phyloP scores from a whole-genome alignment of 352 stramenopile genomes.

The Thalassiosira hispida region DNA sequence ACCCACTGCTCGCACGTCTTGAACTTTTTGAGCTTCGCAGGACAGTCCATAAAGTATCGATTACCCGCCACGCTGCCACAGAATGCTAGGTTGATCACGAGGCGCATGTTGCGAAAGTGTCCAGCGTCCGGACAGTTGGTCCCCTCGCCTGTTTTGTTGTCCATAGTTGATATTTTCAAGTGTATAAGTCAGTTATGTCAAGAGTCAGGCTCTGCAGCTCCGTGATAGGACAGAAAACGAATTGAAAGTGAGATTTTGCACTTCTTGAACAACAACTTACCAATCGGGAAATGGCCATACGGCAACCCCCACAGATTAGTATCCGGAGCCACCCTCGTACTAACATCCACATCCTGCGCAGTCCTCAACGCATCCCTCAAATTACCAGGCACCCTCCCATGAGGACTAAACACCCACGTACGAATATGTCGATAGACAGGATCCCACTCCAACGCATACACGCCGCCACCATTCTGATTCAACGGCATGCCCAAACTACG shows the following conservation, averaged over 20 bases:
- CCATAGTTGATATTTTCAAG: not conserved
- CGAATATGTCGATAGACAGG: conserved; percentile 74
- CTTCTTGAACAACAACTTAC: conserved; percentile 17
- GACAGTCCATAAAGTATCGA: conserved; percentile 80
- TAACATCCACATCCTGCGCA: conserved; percentile 39
- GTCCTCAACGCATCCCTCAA: conserved; percentile 65
- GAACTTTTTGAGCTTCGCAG: conserved; percentile 67
- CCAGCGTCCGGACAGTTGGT: conserved; percentile 62
- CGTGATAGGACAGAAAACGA: too few species aligned
- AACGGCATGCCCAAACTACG: conserved; percentile 67
- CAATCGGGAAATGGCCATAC: conserved; percentile 84
- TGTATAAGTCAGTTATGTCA: too few species aligned
- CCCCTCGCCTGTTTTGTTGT: conserved; percentile 44
- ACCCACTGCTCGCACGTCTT: conserved; percentile 79
- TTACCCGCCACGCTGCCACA: conserved; percentile 80
- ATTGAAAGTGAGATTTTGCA: too few species aligned
- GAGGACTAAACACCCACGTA: conserved; percentile 79
- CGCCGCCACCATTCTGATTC: conserved; percentile 76
- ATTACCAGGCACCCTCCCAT: conserved; percentile 70
- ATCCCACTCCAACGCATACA: conserved; percentile 85
- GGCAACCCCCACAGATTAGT: conserved; percentile 73
- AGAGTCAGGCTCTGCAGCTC: too few species aligned
- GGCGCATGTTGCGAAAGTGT: conserved; percentile 83
- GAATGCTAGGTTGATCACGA: conserved; percentile 85
- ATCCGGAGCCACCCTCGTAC: conserved; percentile 66